phyloP scores from a whole-genome alignment of 176 grass and related monocot genomes.

The Carex scoparia region DNA sequence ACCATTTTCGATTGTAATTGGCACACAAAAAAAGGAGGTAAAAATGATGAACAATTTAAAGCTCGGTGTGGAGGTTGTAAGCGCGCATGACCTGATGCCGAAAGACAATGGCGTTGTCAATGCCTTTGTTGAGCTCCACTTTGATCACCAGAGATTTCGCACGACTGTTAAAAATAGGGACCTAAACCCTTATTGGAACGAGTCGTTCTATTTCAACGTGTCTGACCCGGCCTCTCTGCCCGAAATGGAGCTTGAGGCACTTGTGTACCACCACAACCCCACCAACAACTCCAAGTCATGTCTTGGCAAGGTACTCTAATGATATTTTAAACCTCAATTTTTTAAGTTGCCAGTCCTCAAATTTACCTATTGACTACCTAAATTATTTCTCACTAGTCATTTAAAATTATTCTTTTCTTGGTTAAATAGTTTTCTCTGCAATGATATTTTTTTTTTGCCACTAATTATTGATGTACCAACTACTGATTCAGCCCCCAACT shows the following conservation, averaged over 20 bases:
- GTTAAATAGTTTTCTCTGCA: background rate
- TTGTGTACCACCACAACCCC: slow-evolving; percentile 54
- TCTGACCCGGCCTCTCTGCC: slow-evolving; percentile 60
- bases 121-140: slow-evolving; percentile 68
- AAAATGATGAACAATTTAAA: slow-evolving; percentile 56
- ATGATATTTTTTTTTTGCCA: background rate
- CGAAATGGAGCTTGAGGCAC: slow-evolving; percentile 54
- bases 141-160: slow-evolving; percentile 68
- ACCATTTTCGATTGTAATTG: background rate
- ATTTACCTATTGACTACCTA: background rate
- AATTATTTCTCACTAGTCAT: background rate
- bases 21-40: background rate
- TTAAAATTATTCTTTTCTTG: background rate
- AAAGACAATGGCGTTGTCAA: slow-evolving; percentile 59
- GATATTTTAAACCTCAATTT: background rate
- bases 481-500: background rate
- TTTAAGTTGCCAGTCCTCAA: background rate
- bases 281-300: slow-evolving; percentile 39
- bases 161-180: slow-evolving; percentile 65
- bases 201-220: slow-evolving; percentile 71
- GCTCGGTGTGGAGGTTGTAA: slow-evolving; percentile 63
- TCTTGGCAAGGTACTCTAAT: slow-evolving; percentile 45
- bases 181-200: slow-evolving; percentile 70
- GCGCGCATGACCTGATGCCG: slow-evolving; percentile 64
- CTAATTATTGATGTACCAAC: background rate